These are phyloP conservation scores for Trichoderma lentiforme DNA, from an alignment of 2,329 filamentous ascomycete species.

Conservation along the genomic window DNA sequence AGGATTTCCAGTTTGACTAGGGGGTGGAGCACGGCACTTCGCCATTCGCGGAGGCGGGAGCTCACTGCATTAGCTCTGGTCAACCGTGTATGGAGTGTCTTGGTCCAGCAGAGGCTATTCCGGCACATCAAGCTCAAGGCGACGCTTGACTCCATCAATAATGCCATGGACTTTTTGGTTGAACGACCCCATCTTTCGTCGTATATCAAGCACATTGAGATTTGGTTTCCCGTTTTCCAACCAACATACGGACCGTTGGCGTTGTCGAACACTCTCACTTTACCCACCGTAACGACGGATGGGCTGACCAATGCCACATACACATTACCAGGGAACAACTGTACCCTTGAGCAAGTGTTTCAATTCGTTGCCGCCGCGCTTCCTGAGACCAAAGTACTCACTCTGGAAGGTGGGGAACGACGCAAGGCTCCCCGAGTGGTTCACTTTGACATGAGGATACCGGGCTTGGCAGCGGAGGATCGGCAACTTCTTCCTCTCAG, in stretches of 20 bases:
- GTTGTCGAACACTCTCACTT: constrained; percentile 41
- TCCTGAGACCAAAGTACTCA: constrained; percentile 62
- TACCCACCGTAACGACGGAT: constrained; percentile 53
- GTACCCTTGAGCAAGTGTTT: constrained; percentile 68
- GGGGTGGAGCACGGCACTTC: constrained; percentile 62
- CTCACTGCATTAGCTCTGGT: constrained; percentile 64
- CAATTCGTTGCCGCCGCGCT: constrained; percentile 58
- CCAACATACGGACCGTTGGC: constrained; percentile 47
- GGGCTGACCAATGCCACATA: constrained; percentile 58
- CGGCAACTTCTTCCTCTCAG: constrained; percentile 44
- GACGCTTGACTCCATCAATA: constrained; percentile 58
- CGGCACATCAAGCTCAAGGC: constrained; percentile 74
- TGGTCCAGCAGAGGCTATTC: constrained; percentile 71
- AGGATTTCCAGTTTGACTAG: constrained; percentile 52
- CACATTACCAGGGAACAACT: constrained; percentile 61
- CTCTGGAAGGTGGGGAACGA: constrained; percentile 72
- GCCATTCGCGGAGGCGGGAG: constrained; percentile 64
- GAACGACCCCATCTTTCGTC: constrained; percentile 55
- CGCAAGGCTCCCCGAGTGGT: constrained; percentile 68
- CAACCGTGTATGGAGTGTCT: constrained; percentile 58
- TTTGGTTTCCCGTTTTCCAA: constrained; percentile 75
- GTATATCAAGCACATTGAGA: constrained; percentile 69
- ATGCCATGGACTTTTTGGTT: constrained; percentile 59
- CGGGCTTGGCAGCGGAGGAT: constrained; percentile 28
- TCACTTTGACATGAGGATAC: constrained; percentile 30